A percentile compares a stretch with the other conserved stretches of the same genome.
phyloP scores from a whole-genome alignment of 345 rosid species.

The Ailanthus altissimus region DNA sequence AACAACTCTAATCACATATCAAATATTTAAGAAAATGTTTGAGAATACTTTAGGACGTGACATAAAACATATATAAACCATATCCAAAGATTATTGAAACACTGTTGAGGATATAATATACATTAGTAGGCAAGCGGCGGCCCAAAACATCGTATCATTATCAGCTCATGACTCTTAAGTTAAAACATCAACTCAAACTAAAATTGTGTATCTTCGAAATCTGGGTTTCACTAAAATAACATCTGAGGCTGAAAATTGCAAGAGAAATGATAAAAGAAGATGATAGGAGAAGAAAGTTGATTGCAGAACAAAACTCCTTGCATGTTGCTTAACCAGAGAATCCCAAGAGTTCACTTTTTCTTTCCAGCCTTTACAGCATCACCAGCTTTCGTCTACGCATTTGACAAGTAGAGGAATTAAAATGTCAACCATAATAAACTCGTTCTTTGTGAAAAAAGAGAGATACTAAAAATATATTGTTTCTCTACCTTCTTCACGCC shows the following conservation, averaged over 20 bases:
- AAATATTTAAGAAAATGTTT: too few species aligned
- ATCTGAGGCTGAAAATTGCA: too few species aligned
- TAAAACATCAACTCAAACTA: not conserved
- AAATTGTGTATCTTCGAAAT: not conserved
- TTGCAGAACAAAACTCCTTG: not conserved
- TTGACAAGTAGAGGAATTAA: not conserved
- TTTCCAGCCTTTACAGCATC: conserved; percentile 48
- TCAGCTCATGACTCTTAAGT: not conserved
- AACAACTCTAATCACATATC: too few species aligned
- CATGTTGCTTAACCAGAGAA: too few species aligned
- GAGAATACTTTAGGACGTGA: too few species aligned
- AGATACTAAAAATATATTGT: not conserved
- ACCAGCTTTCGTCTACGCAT: conserved; percentile 38
- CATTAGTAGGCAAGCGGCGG: not conserved
- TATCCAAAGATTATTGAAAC: not conserved
- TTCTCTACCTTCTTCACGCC: conserved; percentile 36
- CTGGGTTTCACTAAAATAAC: not conserved
- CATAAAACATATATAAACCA: not conserved
- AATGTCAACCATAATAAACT: not conserved
- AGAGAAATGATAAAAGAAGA: not conserved
- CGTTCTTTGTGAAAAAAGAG: not conserved
- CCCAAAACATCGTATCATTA: not conserved
- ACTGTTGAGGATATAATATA: not conserved
- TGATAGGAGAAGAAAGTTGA: not conserved
- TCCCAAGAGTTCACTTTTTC: conserved; percentile 32